Evolutionary conservation across 129 eudicot genomes (phyloP), one percentile per base, ranked within the genome.

Genomic region (Centella asiatica): DNA sequence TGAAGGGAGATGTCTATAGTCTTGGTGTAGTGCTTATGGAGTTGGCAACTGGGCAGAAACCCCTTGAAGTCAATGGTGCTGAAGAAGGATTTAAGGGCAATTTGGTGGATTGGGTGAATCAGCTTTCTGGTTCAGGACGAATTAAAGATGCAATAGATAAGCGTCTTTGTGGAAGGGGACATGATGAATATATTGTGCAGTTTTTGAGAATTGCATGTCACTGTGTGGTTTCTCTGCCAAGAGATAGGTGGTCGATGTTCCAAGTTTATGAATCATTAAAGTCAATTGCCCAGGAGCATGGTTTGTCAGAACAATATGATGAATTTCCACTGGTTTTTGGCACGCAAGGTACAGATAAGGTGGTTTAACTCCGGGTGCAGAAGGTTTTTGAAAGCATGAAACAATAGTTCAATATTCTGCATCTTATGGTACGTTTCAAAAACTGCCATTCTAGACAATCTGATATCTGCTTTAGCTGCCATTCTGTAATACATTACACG

Each of bases 1-100:
- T 66, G 24, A 77, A 76, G 62, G 81, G 81, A 44, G 81, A 76
- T 66, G 81, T 31, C n/a, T 76, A 70, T 37, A 65, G 82, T 34
- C 69, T 77, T 36, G 77, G 72, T 0, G 82, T 72, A 5, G 82
- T 77, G 42, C 82, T 77, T 68, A 32, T 77, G 53, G 78, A 72
- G 47, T 51, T 77, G 40, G 75, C 72, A 36, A 77, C 82, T 22
- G 82, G 78, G 8, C 58, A 67, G 44, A 77, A 68, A 69, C 75
- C 82, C 11, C 78, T 72, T 37, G 75, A 62, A 53, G 68, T 68
- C 18, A 51, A 44, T 28, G 23, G 28, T 0, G 71, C 29, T 33
- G 77, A 74, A 25, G 77, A 70, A 23, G 63, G 52, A 27, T 66
- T 79, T 42, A 74, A 74, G 64, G 79, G 83, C 20, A 65, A 55